These are phyloP conservation scores for Pythium rhizo-oryzae DNA, from an alignment of 352 stramenopile species.

Conservation along the genomic window DNA sequence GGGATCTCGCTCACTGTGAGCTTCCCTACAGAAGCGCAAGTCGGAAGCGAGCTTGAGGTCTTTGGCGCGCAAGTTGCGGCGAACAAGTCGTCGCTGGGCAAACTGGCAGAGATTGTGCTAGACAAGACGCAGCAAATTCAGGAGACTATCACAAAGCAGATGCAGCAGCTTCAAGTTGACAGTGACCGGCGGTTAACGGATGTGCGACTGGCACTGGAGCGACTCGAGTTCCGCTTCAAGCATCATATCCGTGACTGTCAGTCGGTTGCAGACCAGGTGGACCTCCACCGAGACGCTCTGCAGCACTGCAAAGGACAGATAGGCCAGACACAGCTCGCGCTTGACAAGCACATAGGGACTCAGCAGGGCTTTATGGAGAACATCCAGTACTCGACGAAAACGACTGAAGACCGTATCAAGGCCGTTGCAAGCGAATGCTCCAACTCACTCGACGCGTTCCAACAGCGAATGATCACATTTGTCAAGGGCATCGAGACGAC, in stretches of 20 bases:
- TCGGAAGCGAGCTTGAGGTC: conserved; percentile 55
- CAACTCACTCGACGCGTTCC: conserved; percentile 43
- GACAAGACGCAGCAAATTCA: conserved; percentile 51
- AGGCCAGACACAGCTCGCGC: conserved; percentile 40
- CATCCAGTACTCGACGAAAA: conserved; percentile 40
- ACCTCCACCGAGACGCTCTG: conserved; percentile 46
- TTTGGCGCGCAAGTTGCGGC: conserved; percentile 41
- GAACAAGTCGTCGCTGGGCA: conserved; percentile 51
- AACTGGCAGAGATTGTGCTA: conserved; percentile 47
- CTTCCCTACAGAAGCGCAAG: conserved; percentile 40
- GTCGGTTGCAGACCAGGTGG: conserved; percentile 47
- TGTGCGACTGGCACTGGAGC: conserved; percentile 47
- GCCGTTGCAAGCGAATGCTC: conserved; percentile 27
- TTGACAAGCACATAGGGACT: conserved; percentile 54
- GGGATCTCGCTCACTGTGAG: not conserved
- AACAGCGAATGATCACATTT: conserved; percentile 50
- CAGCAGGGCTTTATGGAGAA: conserved; percentile 48
- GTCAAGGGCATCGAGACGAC: conserved; percentile 51
- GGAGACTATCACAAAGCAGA: conserved; percentile 37
- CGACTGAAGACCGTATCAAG: conserved; percentile 35
- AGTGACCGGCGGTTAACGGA: conserved; percentile 49
- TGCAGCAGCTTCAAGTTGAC: conserved; percentile 53
- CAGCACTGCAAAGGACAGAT: conserved; percentile 45
- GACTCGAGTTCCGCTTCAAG: conserved; percentile 70
- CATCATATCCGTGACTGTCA: conserved; percentile 62